Percentiles rank a stretch among this genome's conserved stretches.
Evolutionary conservation across 495 filamentous ascomycete genomes (phyloP).

Genomic region (Baudoinia panamericana): DNA sequence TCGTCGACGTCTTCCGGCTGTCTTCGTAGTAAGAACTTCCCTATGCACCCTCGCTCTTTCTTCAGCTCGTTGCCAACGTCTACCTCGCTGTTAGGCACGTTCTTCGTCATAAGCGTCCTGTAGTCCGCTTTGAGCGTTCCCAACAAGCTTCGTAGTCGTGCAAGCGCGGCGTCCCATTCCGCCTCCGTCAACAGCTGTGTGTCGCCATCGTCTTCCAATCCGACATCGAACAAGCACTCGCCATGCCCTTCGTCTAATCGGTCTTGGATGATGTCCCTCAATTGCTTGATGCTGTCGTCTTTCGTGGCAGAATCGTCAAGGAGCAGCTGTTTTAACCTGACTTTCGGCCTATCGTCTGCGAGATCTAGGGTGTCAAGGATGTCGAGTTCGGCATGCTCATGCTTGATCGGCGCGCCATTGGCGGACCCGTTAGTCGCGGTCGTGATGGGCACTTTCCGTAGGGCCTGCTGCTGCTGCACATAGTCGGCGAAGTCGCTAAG

Average conservation of each 20-base stretch:
- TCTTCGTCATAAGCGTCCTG: conserved; percentile 71
- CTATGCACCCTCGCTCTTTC: conserved; percentile 58
- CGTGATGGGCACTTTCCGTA: conserved; percentile 34
- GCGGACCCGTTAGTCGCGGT: conserved; percentile 24
- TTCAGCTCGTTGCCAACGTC: conserved; percentile 41
- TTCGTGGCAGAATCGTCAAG: conserved; percentile 47
- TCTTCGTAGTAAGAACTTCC: conserved; percentile 73
- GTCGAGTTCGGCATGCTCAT: conserved; percentile 82
- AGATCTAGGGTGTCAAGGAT: conserved; percentile 81
- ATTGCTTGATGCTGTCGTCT: conserved; percentile 45
- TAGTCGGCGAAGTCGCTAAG: conserved; percentile 97
- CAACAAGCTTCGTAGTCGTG: conserved; percentile 52
- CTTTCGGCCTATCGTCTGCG: conserved; percentile 54
- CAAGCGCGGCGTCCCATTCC: conserved; percentile 67
- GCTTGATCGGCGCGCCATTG: conserved; percentile 28
- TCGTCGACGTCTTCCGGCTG: conserved; percentile 63
- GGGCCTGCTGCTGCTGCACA: conserved; percentile 80
- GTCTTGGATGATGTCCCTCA: conserved; percentile 47
- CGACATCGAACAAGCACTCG: conserved; percentile 83
- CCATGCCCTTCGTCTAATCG: conserved; percentile 77
- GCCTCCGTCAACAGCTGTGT: conserved; percentile 69
- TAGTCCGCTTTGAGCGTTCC: conserved; percentile 57
- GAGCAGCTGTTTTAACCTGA: conserved; percentile 64
- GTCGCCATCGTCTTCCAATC: conserved; percentile 83
- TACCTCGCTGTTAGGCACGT: conserved; percentile 69